Evolutionary conservation across 805 yeast genomes (phyloP).

Genomic region (Suhomyces sp.): DNA sequence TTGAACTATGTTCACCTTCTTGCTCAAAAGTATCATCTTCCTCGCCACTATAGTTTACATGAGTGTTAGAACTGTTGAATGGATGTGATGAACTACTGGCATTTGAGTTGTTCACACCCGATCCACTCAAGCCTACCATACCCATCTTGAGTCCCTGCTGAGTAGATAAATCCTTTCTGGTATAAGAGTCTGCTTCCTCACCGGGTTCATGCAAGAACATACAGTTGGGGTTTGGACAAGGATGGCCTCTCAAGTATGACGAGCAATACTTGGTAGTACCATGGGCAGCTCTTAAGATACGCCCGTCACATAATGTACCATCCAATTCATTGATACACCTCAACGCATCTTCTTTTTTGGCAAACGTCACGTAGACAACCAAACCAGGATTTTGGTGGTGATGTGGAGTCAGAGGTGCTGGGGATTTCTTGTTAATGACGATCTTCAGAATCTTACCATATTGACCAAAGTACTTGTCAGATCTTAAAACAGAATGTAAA

Average conservation of each 20-base stretch:
- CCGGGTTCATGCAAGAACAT: constrained; percentile 99
- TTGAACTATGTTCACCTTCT: neutral
- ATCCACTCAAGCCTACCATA: constrained; percentile 32
- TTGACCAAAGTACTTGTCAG: constrained; percentile 97
- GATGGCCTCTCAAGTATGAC: constrained; percentile 89
- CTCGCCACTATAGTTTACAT: constrained; percentile 8
- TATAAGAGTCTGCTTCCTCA: constrained; percentile 96
- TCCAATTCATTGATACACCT: constrained; percentile 88
- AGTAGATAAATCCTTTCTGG: constrained; percentile 82
- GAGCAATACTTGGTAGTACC: constrained; percentile 99
- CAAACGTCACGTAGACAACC: constrained; percentile 94
- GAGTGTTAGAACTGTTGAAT: neutral
- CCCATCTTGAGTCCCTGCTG: constrained; percentile 64
- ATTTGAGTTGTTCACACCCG: constrained; percentile 13
- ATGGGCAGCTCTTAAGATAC: constrained; percentile 87
- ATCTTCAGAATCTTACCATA: constrained; percentile 93
- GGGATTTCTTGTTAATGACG: constrained; percentile 80
- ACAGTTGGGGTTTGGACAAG: constrained; percentile 97
- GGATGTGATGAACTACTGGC: constrained; percentile 15
- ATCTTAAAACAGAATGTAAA: constrained; percentile 72
- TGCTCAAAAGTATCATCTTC: constrained; percentile 9
- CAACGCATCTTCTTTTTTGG: constrained; percentile 92
- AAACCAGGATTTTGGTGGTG: constrained; percentile 65
- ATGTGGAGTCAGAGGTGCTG: constrained; percentile 32
- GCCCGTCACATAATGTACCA: constrained; percentile 91